Evolutionary conservation across 140 eudicot genomes (phyloP).

Genomic region (Bidens hawaiensis): DNA sequence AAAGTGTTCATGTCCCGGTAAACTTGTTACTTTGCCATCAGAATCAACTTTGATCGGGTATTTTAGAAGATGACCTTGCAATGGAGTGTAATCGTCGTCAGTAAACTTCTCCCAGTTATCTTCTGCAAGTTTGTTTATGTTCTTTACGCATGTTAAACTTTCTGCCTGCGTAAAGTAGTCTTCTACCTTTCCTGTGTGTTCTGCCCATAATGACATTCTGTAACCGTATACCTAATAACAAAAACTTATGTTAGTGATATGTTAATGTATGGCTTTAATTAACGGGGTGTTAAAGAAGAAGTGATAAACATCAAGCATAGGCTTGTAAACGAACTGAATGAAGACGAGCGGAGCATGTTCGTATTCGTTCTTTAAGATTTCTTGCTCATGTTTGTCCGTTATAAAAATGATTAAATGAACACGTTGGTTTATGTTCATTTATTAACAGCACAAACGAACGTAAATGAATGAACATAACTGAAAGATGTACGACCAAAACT

Average conservation of each 20-base stretch:
- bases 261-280: not conserved
- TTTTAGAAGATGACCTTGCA: constrained; percentile 60
- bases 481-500: too few species aligned
- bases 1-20: constrained; percentile 44
- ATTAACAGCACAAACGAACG: too few species aligned
- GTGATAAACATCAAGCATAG: too few species aligned
- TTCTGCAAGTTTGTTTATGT: constrained; percentile 41
- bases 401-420: too few species aligned
- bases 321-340: too few species aligned
- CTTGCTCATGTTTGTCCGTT: too few species aligned
- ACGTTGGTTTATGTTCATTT: too few species aligned
- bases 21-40: constrained; percentile 43
- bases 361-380: too few species aligned
- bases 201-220: constrained; percentile 54
- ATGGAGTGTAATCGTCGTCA: constrained; percentile 31
- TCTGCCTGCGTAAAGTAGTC: constrained; percentile 36
- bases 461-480: too few species aligned
- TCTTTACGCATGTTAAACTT: constrained; percentile 32
- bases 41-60: constrained; percentile 48
- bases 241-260: not conserved
- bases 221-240: constrained; percentile 32
- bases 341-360: too few species aligned
- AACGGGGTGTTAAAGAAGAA: not conserved
- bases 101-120: constrained; percentile 55
- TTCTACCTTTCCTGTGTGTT: constrained; percentile 45